A percentile compares a stretch with the other conserved stretches of the same genome.
Evolutionary conservation across 2,329 filamentous ascomycete species (phyloP).

Genomic region (Aureobasidium uvarum): DNA sequence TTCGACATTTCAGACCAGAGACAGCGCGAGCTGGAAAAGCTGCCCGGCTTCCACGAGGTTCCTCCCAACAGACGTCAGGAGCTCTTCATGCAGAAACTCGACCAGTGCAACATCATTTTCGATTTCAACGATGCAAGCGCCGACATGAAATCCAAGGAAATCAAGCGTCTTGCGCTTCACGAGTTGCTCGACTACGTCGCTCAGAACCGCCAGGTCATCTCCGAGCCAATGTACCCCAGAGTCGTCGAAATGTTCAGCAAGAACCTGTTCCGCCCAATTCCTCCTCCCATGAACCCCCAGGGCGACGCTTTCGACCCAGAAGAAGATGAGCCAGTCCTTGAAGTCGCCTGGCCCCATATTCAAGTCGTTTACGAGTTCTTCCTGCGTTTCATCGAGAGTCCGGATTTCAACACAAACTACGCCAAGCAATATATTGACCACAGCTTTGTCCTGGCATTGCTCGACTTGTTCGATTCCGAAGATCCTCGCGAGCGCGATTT

Average conservation of each 20-base stretch:
- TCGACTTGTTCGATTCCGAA: conserved; percentile 98
- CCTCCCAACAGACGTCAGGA: conserved; percentile 92
- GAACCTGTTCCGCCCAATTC: conserved; percentile 95
- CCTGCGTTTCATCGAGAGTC: conserved; percentile 96
- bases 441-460: conserved; percentile 87
- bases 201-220: conserved; percentile 97
- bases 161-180: conserved; percentile 93
- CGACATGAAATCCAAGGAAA: conserved; percentile 99
- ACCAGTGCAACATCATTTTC: conserved; percentile 99
- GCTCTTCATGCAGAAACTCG: conserved; percentile 99
- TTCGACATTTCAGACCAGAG: conserved; percentile 96
- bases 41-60: conserved; percentile 97
- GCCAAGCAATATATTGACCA: conserved; percentile 99
- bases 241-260: conserved; percentile 99
- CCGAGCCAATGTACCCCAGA: conserved; percentile 96
- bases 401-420: conserved; percentile 99
- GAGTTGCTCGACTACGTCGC: conserved; percentile 97
- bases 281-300: conserved; percentile 94
- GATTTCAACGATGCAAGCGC: conserved; percentile 98
- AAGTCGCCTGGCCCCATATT: conserved; percentile 98
- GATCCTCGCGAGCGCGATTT: conserved; percentile 96
- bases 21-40: conserved; percentile 87
- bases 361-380: conserved; percentile 99
- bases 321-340: conserved; percentile 95
- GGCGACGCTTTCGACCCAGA: conserved; percentile 98